Percentiles rank a stretch among this genome's conserved stretches.
Evolutionary conservation across 768 basidiomycete genomes (phyloP).

Genomic region (Strobilomyces echinocephalus): DNA sequence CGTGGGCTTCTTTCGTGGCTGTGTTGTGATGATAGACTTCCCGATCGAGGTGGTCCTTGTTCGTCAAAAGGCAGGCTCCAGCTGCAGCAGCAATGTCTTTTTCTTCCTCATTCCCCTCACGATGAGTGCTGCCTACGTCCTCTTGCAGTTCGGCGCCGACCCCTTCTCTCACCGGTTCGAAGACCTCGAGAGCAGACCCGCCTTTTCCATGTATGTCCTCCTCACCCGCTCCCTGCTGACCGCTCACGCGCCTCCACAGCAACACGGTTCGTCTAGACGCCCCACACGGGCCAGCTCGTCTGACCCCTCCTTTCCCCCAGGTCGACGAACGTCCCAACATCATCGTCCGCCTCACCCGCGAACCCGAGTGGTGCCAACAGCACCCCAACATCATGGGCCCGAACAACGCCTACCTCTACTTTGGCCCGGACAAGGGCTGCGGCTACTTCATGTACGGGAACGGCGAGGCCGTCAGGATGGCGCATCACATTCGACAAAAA

Average conservation of each 20-base stretch:
- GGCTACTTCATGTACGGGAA: slow-evolving; percentile 72
- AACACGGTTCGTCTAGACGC: slow-evolving; percentile 16
- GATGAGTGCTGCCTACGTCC: slow-evolving; percentile 41
- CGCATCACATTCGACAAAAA: slow-evolving; percentile 51
- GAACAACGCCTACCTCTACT: slow-evolving; percentile 69
- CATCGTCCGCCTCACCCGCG: slow-evolving; percentile 60
- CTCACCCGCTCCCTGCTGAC: background rate
- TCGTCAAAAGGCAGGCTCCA: slow-evolving; percentile 30
- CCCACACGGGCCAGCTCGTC: background rate
- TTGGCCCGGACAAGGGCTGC: slow-evolving; percentile 57
- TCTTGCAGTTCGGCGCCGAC: slow-evolving; percentile 64
- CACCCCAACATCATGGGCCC: slow-evolving; percentile 77
- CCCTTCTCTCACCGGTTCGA: slow-evolving; percentile 57
- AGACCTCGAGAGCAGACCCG: slow-evolving; percentile 57
- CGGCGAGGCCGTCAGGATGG: slow-evolving; percentile 54
- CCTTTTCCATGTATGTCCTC: slow-evolving; percentile 61
- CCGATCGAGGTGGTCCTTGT: slow-evolving; percentile 41
- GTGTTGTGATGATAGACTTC: slow-evolving; percentile 27
- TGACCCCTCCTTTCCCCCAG: slow-evolving; percentile 27
- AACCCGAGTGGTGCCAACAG: slow-evolving; percentile 60
- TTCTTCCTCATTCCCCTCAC: slow-evolving; percentile 14
- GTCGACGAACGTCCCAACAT: slow-evolving; percentile 55
- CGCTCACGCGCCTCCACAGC: slow-evolving; percentile 12
- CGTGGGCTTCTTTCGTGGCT: slow-evolving; percentile 31
- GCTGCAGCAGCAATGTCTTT: slow-evolving; percentile 3